These are phyloP conservation scores for Suhomyces kunorum DNA, from an alignment of 1,139 yeast species.

Conservation along the genomic window DNA sequence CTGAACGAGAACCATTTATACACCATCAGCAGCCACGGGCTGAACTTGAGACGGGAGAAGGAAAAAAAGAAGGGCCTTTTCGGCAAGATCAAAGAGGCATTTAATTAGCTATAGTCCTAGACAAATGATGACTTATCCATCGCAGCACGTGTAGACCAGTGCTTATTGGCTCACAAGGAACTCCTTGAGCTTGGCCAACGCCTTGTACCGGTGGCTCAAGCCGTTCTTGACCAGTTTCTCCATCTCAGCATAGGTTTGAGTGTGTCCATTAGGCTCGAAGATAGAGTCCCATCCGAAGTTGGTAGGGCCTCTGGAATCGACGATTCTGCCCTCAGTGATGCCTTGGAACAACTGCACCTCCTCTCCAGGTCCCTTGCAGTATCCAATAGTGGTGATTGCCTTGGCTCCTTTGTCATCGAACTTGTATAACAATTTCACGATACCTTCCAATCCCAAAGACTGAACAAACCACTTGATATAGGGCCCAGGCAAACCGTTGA, in stretches of 20 bases:
- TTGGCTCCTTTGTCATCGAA: conserved; percentile 84
- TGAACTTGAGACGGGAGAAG: conserved; percentile 14
- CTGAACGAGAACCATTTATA: conserved; percentile 16
- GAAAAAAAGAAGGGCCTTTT: conserved; percentile 32
- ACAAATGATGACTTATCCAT: background rate
- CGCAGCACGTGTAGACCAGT: background rate
- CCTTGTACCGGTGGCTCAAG: conserved; percentile 85
- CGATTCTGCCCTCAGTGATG: conserved; percentile 76
- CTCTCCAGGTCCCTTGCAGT: conserved; percentile 76
- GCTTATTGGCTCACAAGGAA: conserved; percentile 41
- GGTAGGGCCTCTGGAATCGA: conserved; percentile 71
- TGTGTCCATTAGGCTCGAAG: conserved; percentile 73
- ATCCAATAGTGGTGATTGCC: conserved; percentile 93
- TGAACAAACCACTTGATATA: conserved; percentile 84
- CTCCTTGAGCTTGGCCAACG: conserved; percentile 68
- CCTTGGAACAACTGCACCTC: conserved; percentile 83
- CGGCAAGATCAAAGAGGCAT: conserved; percentile 34
- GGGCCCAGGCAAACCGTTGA: conserved; percentile 89
- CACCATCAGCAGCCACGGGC: conserved; percentile 21
- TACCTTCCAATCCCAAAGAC: conserved; percentile 68
- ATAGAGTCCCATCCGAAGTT: conserved; percentile 95
- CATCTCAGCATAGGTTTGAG: conserved; percentile 91
- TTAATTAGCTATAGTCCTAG: conserved; percentile 17
- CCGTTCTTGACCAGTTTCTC: conserved; percentile 69
- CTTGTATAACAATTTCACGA: conserved; percentile 73